A percentile compares a stretch with the other conserved stretches of the same genome.
Evolutionary conservation across 176 grass and related monocot genomes (phyloP).

Genomic region (Miscanthus lutarioriparius): DNA sequence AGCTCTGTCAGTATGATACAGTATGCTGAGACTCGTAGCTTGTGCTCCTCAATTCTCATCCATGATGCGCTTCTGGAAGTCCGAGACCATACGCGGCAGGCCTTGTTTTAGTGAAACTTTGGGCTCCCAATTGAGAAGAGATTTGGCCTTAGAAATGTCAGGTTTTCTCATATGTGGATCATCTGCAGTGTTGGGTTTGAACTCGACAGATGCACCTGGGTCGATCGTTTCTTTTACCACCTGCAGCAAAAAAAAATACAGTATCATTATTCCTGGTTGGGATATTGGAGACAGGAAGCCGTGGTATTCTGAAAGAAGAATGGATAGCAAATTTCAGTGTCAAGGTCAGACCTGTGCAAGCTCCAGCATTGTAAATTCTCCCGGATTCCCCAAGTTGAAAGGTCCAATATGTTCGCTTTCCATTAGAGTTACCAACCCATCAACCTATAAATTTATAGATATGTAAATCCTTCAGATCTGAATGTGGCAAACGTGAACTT

Average conservation of each 20-base stretch:
- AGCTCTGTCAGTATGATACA: conserved; percentile 48
- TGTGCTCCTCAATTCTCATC: conserved; percentile 55
- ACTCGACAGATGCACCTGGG: conserved; percentile 70
- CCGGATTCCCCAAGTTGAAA: conserved; percentile 98
- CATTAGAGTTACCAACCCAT: conserved; percentile 85
- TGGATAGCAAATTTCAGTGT: neutral
- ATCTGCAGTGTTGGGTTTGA: conserved; percentile 84
- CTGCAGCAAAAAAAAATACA: conserved; percentile 40
- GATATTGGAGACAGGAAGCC: neutral
- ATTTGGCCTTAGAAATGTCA: conserved; percentile 82
- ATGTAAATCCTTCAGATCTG: neutral
- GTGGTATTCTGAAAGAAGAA: neutral
- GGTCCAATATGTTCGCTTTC: conserved; percentile 82
- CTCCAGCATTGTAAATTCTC: conserved; percentile 96
- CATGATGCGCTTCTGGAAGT: conserved; percentile 84
- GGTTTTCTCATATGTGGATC: conserved; percentile 99
- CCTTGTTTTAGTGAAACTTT: conserved; percentile 83
- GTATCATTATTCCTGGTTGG: conserved; percentile 6
- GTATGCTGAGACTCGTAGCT: neutral
- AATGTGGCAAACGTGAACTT: neutral
- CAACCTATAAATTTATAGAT: conserved; percentile 57
- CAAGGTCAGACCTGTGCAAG: conserved; percentile 68
- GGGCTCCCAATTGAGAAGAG: conserved; percentile 86
- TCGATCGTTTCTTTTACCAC: conserved; percentile 91
- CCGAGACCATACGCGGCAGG: conserved; percentile 74